Percentiles rank a stretch among this genome's conserved stretches.
phyloP scores from a whole-genome alignment of 768 basidiomycete species.

The Leccinum truebloodii region DNA sequence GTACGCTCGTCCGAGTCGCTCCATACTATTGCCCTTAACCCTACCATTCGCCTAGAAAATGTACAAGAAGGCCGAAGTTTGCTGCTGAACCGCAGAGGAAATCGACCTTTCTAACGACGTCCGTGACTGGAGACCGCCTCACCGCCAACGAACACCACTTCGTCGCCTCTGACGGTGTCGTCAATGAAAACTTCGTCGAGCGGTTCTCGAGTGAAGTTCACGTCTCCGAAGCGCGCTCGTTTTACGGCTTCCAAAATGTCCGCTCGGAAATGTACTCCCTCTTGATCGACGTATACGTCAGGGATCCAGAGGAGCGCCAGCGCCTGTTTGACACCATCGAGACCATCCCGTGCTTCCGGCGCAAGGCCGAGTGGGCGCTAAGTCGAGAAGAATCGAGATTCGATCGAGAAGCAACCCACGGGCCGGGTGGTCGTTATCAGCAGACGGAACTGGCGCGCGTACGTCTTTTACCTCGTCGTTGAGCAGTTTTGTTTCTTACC shows the following conservation, averaged over 20 bases:
- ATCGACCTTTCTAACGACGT: constrained; percentile 86
- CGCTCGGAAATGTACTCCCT: constrained; percentile 96
- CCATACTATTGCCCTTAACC: constrained; percentile 1
- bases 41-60: constrained; percentile 46
- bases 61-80: constrained; percentile 95
- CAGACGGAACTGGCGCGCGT: constrained; percentile 96
- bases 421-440: constrained; percentile 56
- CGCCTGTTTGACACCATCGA: constrained; percentile 90
- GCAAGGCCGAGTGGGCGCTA: constrained; percentile 96
- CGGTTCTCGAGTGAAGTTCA: constrained; percentile 92
- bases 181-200: constrained; percentile 44
- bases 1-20: constrained; percentile 41
- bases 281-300: constrained; percentile 91
- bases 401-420: too few species aligned
- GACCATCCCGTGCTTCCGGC: constrained; percentile 87
- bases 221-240: constrained; percentile 86
- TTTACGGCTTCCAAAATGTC: constrained; percentile 96
- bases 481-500: constrained; percentile 46
- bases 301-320: constrained; percentile 67
- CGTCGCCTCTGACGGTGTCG: constrained; percentile 91
- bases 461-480: constrained; percentile 33
- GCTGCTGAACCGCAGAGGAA: constrained; percentile 92
- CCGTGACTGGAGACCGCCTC: constrained; percentile 80
- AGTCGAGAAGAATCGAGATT: constrained; percentile 32
- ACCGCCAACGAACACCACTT: constrained; percentile 83